Evolutionary conservation across 306 rosid species (phyloP).

Genomic region (Gleditsia sinensis): DNA sequence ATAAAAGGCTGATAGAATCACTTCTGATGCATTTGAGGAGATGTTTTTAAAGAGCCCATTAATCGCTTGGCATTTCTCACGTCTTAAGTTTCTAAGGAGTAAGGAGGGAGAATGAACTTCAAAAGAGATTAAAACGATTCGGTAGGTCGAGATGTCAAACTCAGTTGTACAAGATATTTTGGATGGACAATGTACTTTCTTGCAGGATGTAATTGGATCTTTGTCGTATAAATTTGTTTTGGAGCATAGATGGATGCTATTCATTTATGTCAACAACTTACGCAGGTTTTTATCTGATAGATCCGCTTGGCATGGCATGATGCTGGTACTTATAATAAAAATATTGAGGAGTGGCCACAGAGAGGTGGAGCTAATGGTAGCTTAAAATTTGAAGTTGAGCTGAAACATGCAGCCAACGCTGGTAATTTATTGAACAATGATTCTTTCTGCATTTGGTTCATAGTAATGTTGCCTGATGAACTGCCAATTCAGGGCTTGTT

Average conservation of each 20-base stretch:
- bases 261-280: constrained; percentile 13
- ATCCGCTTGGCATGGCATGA: constrained; percentile 98
- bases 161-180: not conserved
- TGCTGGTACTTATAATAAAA: constrained; percentile 93
- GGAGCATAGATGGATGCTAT: not conserved
- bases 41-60: constrained; percentile 12
- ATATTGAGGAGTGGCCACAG: constrained; percentile 92
- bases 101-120: not conserved
- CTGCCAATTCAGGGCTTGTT: constrained; percentile 68
- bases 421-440: constrained; percentile 46
- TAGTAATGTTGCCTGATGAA: constrained; percentile 29
- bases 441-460: constrained; percentile 24
- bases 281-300: constrained; percentile 44
- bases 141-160: constrained; percentile 6
- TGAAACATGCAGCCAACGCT: constrained; percentile 92
- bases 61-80: constrained; percentile 13
- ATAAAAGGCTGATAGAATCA: constrained; percentile 1
- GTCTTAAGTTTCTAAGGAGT: not conserved
- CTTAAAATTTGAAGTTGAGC: constrained; percentile 88
- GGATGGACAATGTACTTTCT: constrained; percentile 12
- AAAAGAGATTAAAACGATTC: constrained; percentile 5
- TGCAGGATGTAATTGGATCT: constrained; percentile 10
- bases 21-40: not conserved
- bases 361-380: constrained; percentile 98
- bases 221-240: constrained; percentile 6